Conservation (phyloP, 2,329 filamentous ascomycete species). For the Alternaria novae-zelandiae region DNA sequence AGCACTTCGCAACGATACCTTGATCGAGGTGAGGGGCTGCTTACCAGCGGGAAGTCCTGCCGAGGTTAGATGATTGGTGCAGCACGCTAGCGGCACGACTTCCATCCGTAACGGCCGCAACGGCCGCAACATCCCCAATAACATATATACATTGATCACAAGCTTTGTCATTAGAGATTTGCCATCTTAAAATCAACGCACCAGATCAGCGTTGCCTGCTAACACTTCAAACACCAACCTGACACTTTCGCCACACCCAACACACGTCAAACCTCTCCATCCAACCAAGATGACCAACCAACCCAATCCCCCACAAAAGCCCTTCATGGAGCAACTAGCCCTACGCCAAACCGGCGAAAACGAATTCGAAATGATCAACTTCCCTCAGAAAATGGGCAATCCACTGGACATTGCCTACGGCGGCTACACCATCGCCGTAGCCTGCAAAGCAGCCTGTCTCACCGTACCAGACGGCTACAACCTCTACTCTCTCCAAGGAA, state of each 20-base stretch:
- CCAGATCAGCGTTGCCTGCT: not conserved
- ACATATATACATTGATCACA: not conserved
- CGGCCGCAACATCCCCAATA: not conserved
- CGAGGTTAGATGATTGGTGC: not conserved
- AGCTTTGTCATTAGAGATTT: not conserved
- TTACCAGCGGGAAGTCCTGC: not conserved
- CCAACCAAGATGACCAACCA: not conserved
- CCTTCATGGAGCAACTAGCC: slow-evolving; percentile 23
- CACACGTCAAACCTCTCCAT: not conserved
- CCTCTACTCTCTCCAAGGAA: slow-evolving; percentile 56
- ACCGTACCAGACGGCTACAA: slow-evolving; percentile 49
- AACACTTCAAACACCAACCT: not conserved
- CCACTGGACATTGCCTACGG: slow-evolving; percentile 52
- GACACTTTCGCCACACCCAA: not conserved
- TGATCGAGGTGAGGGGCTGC: not conserved
- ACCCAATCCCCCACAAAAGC: not conserved
- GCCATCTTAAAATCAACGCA: not conserved
- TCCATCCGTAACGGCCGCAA: not conserved
- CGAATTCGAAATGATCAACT: slow-evolving; percentile 23
- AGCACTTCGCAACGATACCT: not conserved
- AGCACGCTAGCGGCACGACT: not conserved
- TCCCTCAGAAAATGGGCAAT: slow-evolving; percentile 50
- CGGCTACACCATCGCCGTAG: slow-evolving; percentile 53
- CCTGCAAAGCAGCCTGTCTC: slow-evolving; percentile 51
- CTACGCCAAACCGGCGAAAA: slow-evolving; percentile 16